phyloP scores from a whole-genome alignment of 2,329 filamentous ascomycete genomes.

The Aspergillus candidus region DNA sequence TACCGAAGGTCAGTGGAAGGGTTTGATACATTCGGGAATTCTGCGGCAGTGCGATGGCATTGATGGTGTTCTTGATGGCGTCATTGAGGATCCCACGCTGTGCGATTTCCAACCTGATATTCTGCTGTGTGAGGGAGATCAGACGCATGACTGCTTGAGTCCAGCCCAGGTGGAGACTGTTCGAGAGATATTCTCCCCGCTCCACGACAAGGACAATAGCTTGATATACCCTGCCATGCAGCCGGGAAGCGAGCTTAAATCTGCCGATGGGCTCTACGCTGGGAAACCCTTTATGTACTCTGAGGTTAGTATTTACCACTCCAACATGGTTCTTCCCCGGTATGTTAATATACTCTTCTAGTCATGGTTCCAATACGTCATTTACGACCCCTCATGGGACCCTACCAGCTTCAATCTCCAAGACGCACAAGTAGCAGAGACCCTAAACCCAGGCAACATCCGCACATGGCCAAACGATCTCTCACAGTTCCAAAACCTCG shows the following conservation, averaged over 20 bases:
- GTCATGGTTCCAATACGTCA: slow-evolving; percentile 17
- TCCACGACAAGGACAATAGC: slow-evolving; percentile 13
- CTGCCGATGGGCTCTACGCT: slow-evolving; percentile 5
- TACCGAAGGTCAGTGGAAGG: slow-evolving; percentile 13
- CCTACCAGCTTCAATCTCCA: slow-evolving; percentile 5
- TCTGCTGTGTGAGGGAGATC: slow-evolving; percentile 9
- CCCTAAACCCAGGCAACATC: slow-evolving; percentile 29
- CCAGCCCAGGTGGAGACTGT: slow-evolving; percentile 6
- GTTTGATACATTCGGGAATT: too few species aligned
- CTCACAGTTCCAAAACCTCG: slow-evolving; percentile 34
- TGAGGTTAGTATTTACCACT: not conserved
- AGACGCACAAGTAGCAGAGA: slow-evolving; percentile 6
- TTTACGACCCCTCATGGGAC: slow-evolving; percentile 30
- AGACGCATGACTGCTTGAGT: slow-evolving; percentile 16
- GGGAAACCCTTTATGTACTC: slow-evolving; percentile 8
- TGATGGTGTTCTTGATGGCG: too few species aligned
- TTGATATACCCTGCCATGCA: slow-evolving; percentile 14
- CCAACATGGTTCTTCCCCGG: not conserved
- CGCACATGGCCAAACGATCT: slow-evolving; percentile 30
- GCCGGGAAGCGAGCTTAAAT: slow-evolving; percentile 8
- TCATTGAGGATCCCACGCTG: not conserved
- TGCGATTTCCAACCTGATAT: slow-evolving; percentile 5
- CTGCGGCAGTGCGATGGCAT: too few species aligned
- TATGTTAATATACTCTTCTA: not conserved
- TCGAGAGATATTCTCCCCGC: slow-evolving; percentile 4